Evolutionary conservation across 2,329 filamentous ascomycete genomes (phyloP).

Genomic region (Aspergillus intermedius): DNA sequence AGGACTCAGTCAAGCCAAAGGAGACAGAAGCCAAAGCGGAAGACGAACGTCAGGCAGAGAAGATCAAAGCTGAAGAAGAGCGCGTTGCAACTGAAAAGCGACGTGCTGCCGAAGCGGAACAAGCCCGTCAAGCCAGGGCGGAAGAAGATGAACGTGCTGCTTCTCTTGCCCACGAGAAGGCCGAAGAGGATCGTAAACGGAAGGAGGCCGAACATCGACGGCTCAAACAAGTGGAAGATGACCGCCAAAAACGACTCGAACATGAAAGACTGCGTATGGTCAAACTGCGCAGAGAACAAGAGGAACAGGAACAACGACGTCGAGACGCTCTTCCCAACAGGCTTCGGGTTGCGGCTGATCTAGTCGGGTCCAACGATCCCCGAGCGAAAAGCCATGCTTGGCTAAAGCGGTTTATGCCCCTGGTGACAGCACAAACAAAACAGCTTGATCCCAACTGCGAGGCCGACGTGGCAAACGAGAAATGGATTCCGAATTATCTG

Average conservation of each 20-base stretch:
- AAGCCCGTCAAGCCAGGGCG: conserved; percentile 26
- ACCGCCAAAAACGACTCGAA: conserved; percentile 38
- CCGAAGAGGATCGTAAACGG: conserved; percentile 38
- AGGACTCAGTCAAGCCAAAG: conserved; percentile 15
- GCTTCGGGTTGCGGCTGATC: conserved; percentile 39
- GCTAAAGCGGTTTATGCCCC: conserved; percentile 41
- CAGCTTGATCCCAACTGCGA: conserved; percentile 38
- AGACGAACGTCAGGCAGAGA: conserved; percentile 17
- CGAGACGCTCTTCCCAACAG: conserved; percentile 41
- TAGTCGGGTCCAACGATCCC: conserved; percentile 39
- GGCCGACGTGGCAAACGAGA: conserved; percentile 33
- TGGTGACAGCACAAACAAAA: conserved; percentile 38
- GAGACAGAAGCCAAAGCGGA: neutral
- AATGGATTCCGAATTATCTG: conserved; percentile 46
- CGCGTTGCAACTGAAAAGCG: conserved; percentile 26
- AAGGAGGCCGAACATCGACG: conserved; percentile 39
- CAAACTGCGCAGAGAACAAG: conserved; percentile 38
- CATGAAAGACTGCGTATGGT: conserved; percentile 38
- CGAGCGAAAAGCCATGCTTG: conserved; percentile 37
- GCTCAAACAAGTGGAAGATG: conserved; percentile 41
- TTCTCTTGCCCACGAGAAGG: conserved; percentile 36
- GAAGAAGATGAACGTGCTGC: conserved; percentile 30
- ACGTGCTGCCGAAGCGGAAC: conserved; percentile 23
- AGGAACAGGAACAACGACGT: conserved; percentile 42
- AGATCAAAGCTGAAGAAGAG: conserved; percentile 22